Evolutionary conservation across 75 land plant species (phyloP).

Genomic region (Selaginella tamariscina): DNA sequence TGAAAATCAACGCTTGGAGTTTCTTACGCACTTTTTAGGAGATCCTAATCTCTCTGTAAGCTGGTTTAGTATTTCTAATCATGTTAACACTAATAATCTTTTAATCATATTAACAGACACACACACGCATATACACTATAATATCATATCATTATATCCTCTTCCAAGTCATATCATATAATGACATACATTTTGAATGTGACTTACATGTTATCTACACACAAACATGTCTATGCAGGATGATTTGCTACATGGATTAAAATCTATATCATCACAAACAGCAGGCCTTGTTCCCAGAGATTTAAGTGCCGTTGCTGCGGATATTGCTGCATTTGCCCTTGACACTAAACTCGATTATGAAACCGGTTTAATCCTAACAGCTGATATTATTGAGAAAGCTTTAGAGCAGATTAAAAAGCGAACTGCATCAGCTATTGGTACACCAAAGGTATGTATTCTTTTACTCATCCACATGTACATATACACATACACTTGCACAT

Average conservation of each 20-base stretch:
- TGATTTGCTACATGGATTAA: slow-evolving; percentile 10
- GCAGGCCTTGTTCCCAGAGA: slow-evolving; percentile 77
- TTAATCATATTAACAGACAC: too few relatives aligned
- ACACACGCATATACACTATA: too few relatives aligned
- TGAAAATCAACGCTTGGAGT: slow-evolving; percentile 49
- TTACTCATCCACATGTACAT: background rate
- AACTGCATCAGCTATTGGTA: slow-evolving; percentile 73
- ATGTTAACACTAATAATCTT: too few relatives aligned
- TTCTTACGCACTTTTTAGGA: slow-evolving; percentile 51
- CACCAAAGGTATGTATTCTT: slow-evolving; percentile 56
- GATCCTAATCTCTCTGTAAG: background rate
- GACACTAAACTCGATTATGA: background rate
- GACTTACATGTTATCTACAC: too few relatives aligned
- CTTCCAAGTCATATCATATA: too few relatives aligned
- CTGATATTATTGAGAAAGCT: slow-evolving; percentile 42
- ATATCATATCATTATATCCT: too few relatives aligned
- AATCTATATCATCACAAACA: slow-evolving; percentile 52
- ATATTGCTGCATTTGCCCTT: slow-evolving; percentile 44
- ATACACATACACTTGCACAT: background rate
- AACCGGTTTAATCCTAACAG: background rate
- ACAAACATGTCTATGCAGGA: slow-evolving; percentile 15
- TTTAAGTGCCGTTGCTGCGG: slow-evolving; percentile 61
- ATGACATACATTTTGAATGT: too few relatives aligned
- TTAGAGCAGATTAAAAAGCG: slow-evolving; percentile 65
- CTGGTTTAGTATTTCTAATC: too few relatives aligned